Conservation (phyloP, 2,329 filamentous ascomycete genomes). For the Fusarium solani-melongenae region DNA sequence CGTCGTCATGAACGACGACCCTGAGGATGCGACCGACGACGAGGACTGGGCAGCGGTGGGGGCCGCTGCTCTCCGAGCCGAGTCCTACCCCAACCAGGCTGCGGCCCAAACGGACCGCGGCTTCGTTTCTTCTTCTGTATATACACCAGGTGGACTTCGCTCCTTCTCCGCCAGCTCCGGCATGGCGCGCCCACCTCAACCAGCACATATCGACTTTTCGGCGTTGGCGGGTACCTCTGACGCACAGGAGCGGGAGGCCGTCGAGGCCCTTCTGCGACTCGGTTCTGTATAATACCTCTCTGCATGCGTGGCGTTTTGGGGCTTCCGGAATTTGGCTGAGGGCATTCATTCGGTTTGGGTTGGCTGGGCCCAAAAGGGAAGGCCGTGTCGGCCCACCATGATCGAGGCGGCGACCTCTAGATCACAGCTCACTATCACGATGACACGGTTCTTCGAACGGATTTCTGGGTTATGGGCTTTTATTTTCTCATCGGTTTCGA, state of each 20-base stretch:
- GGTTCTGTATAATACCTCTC: slow-evolving; percentile 76
- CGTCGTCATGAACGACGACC: slow-evolving; percentile 76
- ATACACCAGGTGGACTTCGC: slow-evolving; percentile 59
- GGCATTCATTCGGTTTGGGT: slow-evolving; percentile 37
- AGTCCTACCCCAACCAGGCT: slow-evolving; percentile 68
- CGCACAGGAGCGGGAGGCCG: slow-evolving; percentile 82
- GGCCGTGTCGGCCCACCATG: slow-evolving; percentile 46
- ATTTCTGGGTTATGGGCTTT: slow-evolving; percentile 18
- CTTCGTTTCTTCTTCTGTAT: slow-evolving; percentile 55
- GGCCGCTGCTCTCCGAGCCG: slow-evolving; percentile 81
- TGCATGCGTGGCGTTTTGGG: slow-evolving; percentile 66
- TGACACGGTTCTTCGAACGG: slow-evolving; percentile 45
- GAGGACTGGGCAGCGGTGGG: slow-evolving; percentile 96
- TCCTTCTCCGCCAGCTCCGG: slow-evolving; percentile 62
- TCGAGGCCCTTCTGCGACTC: slow-evolving; percentile 83
- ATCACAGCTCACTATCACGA: slow-evolving; percentile 47
- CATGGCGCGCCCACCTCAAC: slow-evolving; percentile 65
- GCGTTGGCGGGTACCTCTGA: slow-evolving; percentile 65
- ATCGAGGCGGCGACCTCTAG: slow-evolving; percentile 48
- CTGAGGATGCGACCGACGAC: slow-evolving; percentile 90
- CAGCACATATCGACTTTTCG: slow-evolving; percentile 63
- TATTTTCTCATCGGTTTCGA: slow-evolving; percentile 27
- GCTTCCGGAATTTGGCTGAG: slow-evolving; percentile 35
- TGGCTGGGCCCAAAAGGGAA: slow-evolving; percentile 45
- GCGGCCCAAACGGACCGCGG: slow-evolving; percentile 66